Conservation (phyloP, 495 filamentous ascomycete species). For the Aspergillus kassunensis region DNA sequence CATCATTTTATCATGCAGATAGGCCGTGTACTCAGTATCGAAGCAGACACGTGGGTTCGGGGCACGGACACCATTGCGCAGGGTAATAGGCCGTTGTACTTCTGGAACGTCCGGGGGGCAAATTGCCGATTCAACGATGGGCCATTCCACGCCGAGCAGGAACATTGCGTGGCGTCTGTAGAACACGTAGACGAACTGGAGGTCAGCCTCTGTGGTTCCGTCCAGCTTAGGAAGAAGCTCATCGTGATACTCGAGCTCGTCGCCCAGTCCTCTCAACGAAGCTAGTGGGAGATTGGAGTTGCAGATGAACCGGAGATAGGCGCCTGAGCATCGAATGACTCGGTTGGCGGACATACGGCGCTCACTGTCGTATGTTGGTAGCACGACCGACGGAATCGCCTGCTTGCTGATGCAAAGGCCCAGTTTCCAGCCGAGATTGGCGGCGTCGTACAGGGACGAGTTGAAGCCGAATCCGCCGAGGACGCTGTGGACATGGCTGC, state of each 20-base stretch:
- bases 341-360: not conserved
- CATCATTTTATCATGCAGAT: not conserved
- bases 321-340: slow-evolving; percentile 2
- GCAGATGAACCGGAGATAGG: slow-evolving; percentile 4
- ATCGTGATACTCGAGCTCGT: not conserved
- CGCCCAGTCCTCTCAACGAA: not conserved
- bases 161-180: not conserved
- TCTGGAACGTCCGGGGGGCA: not conserved
- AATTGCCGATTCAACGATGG: not conserved
- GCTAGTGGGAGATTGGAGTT: not conserved
- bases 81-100: not conserved
- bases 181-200: not conserved
- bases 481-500: slow-evolving; percentile 2
- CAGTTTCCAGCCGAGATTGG: slow-evolving; percentile 3
- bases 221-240: not conserved
- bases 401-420: not conserved
- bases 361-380: slow-evolving; percentile 1
- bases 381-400: not conserved
- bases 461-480: slow-evolving; percentile 4
- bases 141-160: not conserved
- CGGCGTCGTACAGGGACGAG: slow-evolving; percentile 4
- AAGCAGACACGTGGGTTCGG: not conserved
- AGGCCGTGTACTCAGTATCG: not conserved
- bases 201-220: not conserved
- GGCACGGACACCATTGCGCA: not conserved